Evolutionary conservation across 1,284 basidiomycete species (phyloP).

Genomic region (Sporisorium iseilematis-ciliati): DNA sequence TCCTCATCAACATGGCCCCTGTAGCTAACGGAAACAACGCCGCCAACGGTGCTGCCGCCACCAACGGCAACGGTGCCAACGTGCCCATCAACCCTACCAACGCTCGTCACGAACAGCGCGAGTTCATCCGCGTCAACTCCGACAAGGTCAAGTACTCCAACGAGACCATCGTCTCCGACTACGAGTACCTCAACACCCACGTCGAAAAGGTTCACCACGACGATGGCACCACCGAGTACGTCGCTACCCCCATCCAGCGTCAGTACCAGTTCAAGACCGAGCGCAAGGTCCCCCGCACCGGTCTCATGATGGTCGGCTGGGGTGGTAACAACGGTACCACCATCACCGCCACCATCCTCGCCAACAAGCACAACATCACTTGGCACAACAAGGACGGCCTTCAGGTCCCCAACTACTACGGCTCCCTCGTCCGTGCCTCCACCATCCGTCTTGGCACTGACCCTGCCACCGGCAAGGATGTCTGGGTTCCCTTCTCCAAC

Average conservation of each 20-base stretch:
- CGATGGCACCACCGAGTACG: slow-evolving; percentile 65
- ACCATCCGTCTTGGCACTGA: slow-evolving; percentile 92
- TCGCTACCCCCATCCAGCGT: slow-evolving; percentile 64
- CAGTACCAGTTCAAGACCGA: slow-evolving; percentile 87
- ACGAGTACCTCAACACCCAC: slow-evolving; percentile 69
- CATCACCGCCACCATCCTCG: slow-evolving; percentile 91
- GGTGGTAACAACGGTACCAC: slow-evolving; percentile 99
- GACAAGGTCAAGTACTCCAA: slow-evolving; percentile 65
- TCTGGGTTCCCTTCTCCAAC: slow-evolving; percentile 91
- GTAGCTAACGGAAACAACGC: slow-evolving; percentile 55
- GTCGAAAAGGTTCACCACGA: slow-evolving; percentile 60
- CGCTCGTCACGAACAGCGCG: slow-evolving; percentile 65
- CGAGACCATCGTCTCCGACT: slow-evolving; percentile 63
- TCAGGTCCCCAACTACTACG: slow-evolving; percentile 90
- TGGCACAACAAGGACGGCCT: slow-evolving; percentile 95
- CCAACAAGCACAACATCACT: slow-evolving; percentile 92
- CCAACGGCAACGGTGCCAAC: slow-evolving; percentile 40
- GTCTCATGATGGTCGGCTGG: slow-evolving; percentile 94
- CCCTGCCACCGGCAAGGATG: slow-evolving; percentile 85
- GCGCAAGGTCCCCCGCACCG: slow-evolving; percentile 88
- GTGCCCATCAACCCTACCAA: slow-evolving; percentile 67
- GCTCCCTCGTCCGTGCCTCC: slow-evolving; percentile 85
- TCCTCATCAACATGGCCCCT: slow-evolving; percentile 57
- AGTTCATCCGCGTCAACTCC: slow-evolving; percentile 67
- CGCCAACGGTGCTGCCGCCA: slow-evolving; percentile 28